These are phyloP conservation scores for Hyaloscypha hepaticicola DNA, from an alignment of 495 filamentous ascomycete genomes.

Conservation along the genomic window DNA sequence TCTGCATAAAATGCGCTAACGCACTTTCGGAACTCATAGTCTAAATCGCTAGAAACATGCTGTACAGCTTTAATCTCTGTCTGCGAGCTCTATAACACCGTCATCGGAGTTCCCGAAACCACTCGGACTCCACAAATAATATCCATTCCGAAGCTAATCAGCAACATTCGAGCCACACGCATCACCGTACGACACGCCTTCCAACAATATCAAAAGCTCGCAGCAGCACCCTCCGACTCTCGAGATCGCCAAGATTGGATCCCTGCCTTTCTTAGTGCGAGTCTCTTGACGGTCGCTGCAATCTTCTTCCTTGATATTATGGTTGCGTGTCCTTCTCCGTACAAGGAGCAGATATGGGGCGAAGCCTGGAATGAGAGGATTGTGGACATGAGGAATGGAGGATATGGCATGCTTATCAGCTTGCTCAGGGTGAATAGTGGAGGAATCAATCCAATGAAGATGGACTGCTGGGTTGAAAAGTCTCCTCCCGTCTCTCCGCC, in stretches of 20 bases:
- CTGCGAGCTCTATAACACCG: conserved; percentile 4
- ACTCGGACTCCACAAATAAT: not conserved
- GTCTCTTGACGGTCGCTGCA: not conserved
- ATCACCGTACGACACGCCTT: conserved; percentile 4
- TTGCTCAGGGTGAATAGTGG: not conserved
- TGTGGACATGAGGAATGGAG: conserved; percentile 5
- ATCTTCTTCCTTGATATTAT: conserved; percentile 4
- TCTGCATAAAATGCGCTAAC: not conserved
- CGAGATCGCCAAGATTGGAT: conserved; percentile 6
- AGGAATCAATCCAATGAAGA: conserved; percentile 1
- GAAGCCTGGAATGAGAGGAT: not conserved
- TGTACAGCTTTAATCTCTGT: conserved; percentile 6
- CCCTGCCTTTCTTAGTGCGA: conserved; percentile 7
- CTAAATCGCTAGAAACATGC: not conserved
- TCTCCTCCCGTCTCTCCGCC: not conserved
- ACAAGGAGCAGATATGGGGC: conserved; percentile 8
- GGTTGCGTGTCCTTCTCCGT: not conserved
- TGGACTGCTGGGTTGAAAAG: not conserved
- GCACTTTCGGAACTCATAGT: not conserved
- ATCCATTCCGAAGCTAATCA: conserved; percentile 3
- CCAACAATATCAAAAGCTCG: not conserved
- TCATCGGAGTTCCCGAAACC: not conserved
- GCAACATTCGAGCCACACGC: not conserved
- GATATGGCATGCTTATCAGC: not conserved
- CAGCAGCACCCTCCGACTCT: not conserved